Conservation (phyloP, 1,284 basidiomycete species). For the Rhodotorula sp. region DNA sequence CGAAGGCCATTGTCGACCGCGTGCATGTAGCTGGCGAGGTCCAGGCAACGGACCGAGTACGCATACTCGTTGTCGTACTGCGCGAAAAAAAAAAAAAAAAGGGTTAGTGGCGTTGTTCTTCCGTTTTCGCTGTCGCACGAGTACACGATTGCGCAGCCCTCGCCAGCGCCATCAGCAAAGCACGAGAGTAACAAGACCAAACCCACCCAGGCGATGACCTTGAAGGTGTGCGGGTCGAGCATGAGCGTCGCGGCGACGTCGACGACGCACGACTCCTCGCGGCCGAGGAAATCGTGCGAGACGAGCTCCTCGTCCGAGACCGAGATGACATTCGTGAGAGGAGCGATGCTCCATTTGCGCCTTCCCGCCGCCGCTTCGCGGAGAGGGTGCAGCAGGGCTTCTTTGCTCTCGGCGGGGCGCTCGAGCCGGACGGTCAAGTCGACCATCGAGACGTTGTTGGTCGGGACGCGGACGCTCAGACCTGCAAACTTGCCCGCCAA, state of each 20-base stretch:
- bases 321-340: slow-evolving; percentile 43
- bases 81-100: neutral
- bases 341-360: slow-evolving; percentile 15
- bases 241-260: slow-evolving; percentile 50
- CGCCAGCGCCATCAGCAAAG: neutral
- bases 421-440: slow-evolving; percentile 51
- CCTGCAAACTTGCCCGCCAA: slow-evolving; percentile 52
- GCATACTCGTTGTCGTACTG: neutral
- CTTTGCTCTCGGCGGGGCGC: slow-evolving; percentile 47
- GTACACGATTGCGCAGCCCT: neutral
- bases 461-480: slow-evolving; percentile 52
- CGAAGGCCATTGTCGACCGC: slow-evolving; percentile 43
- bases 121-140: slow-evolving; percentile 21
- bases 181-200: neutral
- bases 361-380: slow-evolving; percentile 45
- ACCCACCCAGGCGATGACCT: slow-evolving; percentile 49
- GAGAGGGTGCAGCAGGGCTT: slow-evolving; percentile 50
- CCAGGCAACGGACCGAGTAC: slow-evolving; percentile 33
- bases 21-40: slow-evolving; percentile 45
- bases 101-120: slow-evolving; percentile 23
- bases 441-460: slow-evolving; percentile 51
- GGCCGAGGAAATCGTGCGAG: slow-evolving; percentile 50
- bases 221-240: slow-evolving; percentile 49
- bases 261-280: slow-evolving; percentile 47
- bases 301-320: slow-evolving; percentile 53